Evolutionary conservation across 805 yeast genomes (phyloP).

Genomic region (Cephaloascus albidus): DNA sequence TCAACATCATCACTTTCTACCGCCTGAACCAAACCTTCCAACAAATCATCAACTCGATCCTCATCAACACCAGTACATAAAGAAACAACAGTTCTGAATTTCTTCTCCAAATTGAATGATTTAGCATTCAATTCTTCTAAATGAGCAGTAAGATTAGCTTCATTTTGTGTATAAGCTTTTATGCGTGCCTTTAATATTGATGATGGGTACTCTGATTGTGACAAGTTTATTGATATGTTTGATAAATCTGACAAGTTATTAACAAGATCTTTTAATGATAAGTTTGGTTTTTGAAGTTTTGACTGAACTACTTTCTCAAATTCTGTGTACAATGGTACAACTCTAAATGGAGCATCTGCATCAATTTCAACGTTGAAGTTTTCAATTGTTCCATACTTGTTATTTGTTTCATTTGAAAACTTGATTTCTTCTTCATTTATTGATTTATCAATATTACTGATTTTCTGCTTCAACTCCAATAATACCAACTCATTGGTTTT

Average conservation of each 20-base stretch:
- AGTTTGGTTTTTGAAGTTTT: slow-evolving; percentile 7
- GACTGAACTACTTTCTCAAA: slow-evolving; percentile 30
- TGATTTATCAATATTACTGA: slow-evolving; percentile 51
- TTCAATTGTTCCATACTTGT: slow-evolving; percentile 20
- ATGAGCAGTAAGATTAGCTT: slow-evolving; percentile 41
- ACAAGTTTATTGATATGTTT: background rate
- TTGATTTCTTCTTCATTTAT: slow-evolving; percentile 52
- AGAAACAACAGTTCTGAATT: slow-evolving; percentile 82
- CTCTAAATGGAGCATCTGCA: slow-evolving; percentile 88
- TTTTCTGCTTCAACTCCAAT: slow-evolving; percentile 43
- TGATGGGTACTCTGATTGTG: slow-evolving; percentile 5
- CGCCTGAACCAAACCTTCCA: slow-evolving; percentile 81
- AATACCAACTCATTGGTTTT: slow-evolving; percentile 32
- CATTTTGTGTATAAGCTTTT: slow-evolving; percentile 69
- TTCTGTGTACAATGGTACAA: slow-evolving; percentile 48
- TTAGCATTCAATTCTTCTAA: slow-evolving; percentile 43
- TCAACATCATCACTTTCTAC: slow-evolving; percentile 81
- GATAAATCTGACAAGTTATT: background rate
- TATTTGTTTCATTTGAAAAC: slow-evolving; percentile 31
- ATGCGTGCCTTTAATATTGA: slow-evolving; percentile 65
- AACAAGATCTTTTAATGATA: background rate
- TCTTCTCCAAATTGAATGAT: slow-evolving; percentile 52
- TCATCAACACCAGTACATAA: slow-evolving; percentile 85
- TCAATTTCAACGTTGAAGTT: slow-evolving; percentile 52
- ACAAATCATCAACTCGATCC: slow-evolving; percentile 66